Base-by-base conservation (phyloP, 2,329 filamentous ascomycete genomes). In the Thelonectria discophora region DNA sequence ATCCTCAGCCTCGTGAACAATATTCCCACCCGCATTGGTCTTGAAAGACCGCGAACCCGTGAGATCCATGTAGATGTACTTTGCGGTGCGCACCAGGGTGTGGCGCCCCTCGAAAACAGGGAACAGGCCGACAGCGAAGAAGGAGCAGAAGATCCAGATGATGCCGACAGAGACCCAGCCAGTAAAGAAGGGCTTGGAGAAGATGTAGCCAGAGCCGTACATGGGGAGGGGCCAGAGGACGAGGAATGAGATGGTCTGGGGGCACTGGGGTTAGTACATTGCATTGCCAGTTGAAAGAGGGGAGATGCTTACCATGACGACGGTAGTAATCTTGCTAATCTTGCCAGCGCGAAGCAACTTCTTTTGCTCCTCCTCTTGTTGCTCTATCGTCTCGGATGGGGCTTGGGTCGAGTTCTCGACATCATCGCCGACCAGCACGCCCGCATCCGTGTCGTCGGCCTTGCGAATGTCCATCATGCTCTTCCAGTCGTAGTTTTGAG, bases 161-260 rank as follows among this genome's bases (percentile, higher is more conserved):
- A 93, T 89, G 1, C 88, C 88, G 1, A 90, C 86, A 2, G 86
- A 80, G 9, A 91, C 84, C 90, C 90, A 92, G 10, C 89, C 90
- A 0, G 89, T 90, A 74, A 93, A 93, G 79, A 93, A 93, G 1
- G 65, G 27, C 50, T 77, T 77, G 15, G 74, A 76, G 39, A 78
- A 78, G 55, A 97, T 85, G 74, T 97, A 97, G 1, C 86, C 86
- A 0, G 84, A 84, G 11, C 92, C 93, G 73, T 95, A 97, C 87
- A 97, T 88, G 1, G 93, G 93, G 85, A 97, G 94, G 0, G 94
- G 93, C 93, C 93, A 97, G 15, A 97, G 84, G 2, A 97, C 82
- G 0, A 97, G 80, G 58, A 97, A 81, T 0, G 87, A 83, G 0
- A 97, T 63, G 0, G 92, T 91, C 79, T 61, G 11, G 24, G 27